Evolutionary conservation across 768 basidiomycete genomes (phyloP), one percentile per base, ranked within the genome.

Genomic region (Boletellus sp.): DNA sequence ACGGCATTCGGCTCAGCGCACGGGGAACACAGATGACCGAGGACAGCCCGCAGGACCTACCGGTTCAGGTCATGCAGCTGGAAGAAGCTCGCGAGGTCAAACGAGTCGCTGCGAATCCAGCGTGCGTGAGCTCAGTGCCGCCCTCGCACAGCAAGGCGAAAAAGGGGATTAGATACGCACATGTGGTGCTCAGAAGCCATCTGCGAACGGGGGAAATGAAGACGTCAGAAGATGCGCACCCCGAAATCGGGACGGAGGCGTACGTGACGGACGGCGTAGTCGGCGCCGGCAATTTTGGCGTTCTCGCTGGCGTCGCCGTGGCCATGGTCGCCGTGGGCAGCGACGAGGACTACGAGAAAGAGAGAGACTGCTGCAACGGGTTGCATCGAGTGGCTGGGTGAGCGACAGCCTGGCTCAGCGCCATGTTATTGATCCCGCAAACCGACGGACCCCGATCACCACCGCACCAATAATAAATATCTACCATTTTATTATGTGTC

Each of bases 211-310:
- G n/a, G n/a, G n/a, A n/a, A n/a, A n/a, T n/a, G 47, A 49, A 48
- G 47, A 50, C 26, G 46, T 55, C 39, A 64, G 57, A 46, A 48
- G 42, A 51, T 24, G 43, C 15, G 28, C 4, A 44, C 52, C n/a
- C 54, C 43, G 42, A 23, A 52, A 47, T 45, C 31, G 45, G 54
- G 28, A 48, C 40, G 35, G 15, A 28, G 24, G 81, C 90, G 61
- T 83, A 95, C 93, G 75, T 97, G 94, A 76, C 87, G 77, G 66
- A 86, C 76, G 43, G 92, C 92, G 72, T 97, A 97, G 53, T 89
- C 58, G 6, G 56, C 64, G 22, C 49, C 42, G 10, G 60, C 48
- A 47, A 58, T 79, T 53, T 85, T 77, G 22, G 86, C 75, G n/a
- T 81, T 81, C 68, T 87, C 85, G 36, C 65, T 60, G 23, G 70